Evolutionary conservation across 2,329 filamentous ascomycete genomes (phyloP).

Genomic region (Monosporascus sp.): DNA sequence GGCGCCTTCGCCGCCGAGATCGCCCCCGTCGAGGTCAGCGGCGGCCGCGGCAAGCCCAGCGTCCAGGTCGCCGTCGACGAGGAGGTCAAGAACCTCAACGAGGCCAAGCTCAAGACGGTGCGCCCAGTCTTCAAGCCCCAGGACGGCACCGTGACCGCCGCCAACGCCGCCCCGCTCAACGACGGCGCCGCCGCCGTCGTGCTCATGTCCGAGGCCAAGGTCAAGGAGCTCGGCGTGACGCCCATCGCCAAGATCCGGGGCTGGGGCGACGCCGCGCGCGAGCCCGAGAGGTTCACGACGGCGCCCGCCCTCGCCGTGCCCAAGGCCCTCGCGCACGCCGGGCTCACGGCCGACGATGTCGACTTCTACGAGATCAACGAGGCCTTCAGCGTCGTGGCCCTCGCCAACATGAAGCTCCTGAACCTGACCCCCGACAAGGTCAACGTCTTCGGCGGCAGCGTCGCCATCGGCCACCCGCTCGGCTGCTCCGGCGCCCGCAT

Average conservation of each 20-base stretch:
- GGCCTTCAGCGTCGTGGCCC: slow-evolving; percentile 92
- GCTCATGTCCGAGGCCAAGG: slow-evolving; percentile 87
- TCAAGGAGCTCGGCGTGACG: slow-evolving; percentile 86
- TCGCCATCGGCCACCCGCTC: slow-evolving; percentile 92
- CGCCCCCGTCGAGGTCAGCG: slow-evolving; percentile 79
- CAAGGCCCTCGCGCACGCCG: slow-evolving; percentile 94
- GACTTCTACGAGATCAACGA: slow-evolving; percentile 99
- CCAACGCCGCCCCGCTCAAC: slow-evolving; percentile 93
- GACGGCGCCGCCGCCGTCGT: slow-evolving; percentile 91
- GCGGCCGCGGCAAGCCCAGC: slow-evolving; percentile 83
- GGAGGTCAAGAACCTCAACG: slow-evolving; percentile 90
- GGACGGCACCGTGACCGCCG: slow-evolving; percentile 85
- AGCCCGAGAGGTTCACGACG: slow-evolving; percentile 92
- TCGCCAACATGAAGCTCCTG: slow-evolving; percentile 94
- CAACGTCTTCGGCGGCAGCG: slow-evolving; percentile 91
- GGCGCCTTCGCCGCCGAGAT: slow-evolving; percentile 85
- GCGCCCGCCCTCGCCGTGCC: slow-evolving; percentile 90
- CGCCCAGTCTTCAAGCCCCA: slow-evolving; percentile 77
- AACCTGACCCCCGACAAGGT: slow-evolving; percentile 76
- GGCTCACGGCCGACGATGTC: slow-evolving; percentile 68
- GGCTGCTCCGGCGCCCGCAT: slow-evolving; percentile 93
- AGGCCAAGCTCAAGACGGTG: slow-evolving; percentile 77
- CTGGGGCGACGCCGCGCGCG: slow-evolving; percentile 90
- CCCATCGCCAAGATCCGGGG: slow-evolving; percentile 95
- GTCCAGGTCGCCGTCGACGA: slow-evolving; percentile 81